Evolutionary conservation across 805 yeast species (phyloP).

Genomic region (Groenewaldozyma salmanticensis): DNA sequence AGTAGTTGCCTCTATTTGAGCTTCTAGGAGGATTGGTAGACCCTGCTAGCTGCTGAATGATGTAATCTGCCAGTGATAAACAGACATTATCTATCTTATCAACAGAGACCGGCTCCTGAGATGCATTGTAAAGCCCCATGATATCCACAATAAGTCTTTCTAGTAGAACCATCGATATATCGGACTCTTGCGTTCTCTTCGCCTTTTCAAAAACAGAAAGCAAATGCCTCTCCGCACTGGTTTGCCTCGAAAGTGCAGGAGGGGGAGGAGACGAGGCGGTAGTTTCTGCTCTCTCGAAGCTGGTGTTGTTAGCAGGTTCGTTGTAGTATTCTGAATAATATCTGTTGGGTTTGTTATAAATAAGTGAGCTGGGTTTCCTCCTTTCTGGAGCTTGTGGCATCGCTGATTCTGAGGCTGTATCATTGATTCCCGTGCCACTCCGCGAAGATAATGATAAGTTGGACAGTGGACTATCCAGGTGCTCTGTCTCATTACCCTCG

Average conservation of each 20-base stretch:
- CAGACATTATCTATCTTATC: conserved; percentile 13
- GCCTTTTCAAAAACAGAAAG: conserved; percentile 14
- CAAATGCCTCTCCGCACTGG: conserved; percentile 18
- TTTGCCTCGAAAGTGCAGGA: conserved; percentile 14
- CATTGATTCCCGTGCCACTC: no score
- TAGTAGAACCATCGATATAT: conserved; percentile 15
- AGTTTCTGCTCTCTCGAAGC: no score
- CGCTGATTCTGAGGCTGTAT: no score
- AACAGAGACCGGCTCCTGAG: background rate
- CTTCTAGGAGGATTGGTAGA: background rate
- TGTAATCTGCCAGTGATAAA: conserved; percentile 15
- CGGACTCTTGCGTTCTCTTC: conserved; percentile 11
- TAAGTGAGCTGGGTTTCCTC: no score
- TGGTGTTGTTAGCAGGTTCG: no score
- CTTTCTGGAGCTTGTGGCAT: no score
- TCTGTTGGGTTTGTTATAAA: no score
- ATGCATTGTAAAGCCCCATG: conserved; percentile 12
- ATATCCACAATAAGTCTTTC: conserved; percentile 18
- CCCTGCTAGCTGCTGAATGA: conserved; percentile 2
- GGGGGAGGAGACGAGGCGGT: no score
- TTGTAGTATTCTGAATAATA: no score
- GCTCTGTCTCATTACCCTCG: no score
- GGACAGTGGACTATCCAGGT: no score
- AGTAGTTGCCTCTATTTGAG: background rate
- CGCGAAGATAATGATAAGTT: no score